Percentiles rank a stretch among this genome's conserved stretches.
Conservation (phyloP, 768 basidiomycete species). For the Xanthoconium purpureum region DNA sequence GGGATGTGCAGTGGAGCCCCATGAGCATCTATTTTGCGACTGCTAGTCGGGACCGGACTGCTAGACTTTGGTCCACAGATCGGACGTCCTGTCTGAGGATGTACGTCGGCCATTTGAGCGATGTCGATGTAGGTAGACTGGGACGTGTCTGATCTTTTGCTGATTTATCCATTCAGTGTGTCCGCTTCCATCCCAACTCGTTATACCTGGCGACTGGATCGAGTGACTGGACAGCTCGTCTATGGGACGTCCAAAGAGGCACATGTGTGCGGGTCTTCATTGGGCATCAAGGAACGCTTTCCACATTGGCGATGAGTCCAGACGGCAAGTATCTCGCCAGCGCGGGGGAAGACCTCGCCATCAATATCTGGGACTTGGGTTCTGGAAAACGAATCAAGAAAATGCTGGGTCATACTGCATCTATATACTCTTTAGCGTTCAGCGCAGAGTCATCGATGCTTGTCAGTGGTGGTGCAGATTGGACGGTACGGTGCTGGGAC, state of each 20-base stretch:
- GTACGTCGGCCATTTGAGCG: slow-evolving; percentile 94
- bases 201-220: slow-evolving; percentile 96
- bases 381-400: slow-evolving; percentile 95
- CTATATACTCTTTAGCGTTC: slow-evolving; percentile 88
- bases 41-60: slow-evolving; percentile 90
- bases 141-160: neutral
- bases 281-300: slow-evolving; percentile 88
- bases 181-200: slow-evolving; percentile 97
- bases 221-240: slow-evolving; percentile 89
- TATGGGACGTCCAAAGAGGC: slow-evolving; percentile 99
- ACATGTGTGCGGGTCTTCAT: slow-evolving; percentile 92
- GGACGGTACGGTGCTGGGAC: slow-evolving; percentile 99
- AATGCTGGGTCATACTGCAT: slow-evolving; percentile 90
- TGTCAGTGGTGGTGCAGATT: slow-evolving; percentile 89
- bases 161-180: slow-evolving; percentile 55
- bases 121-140: slow-evolving; percentile 80
- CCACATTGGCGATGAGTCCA: slow-evolving; percentile 84
- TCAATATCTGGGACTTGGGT: slow-evolving; percentile 95
- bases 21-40: slow-evolving; percentile 99
- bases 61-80: slow-evolving; percentile 95
- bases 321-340: slow-evolving; percentile 93
- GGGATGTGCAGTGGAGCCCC: slow-evolving; percentile 99
- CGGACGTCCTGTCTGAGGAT: slow-evolving; percentile 80
- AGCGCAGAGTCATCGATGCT: slow-evolving; percentile 88
- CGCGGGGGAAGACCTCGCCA: slow-evolving; percentile 87